Base-by-base conservation (phyloP, 257 asterid species). In the Gentiana dahurica region DNA sequence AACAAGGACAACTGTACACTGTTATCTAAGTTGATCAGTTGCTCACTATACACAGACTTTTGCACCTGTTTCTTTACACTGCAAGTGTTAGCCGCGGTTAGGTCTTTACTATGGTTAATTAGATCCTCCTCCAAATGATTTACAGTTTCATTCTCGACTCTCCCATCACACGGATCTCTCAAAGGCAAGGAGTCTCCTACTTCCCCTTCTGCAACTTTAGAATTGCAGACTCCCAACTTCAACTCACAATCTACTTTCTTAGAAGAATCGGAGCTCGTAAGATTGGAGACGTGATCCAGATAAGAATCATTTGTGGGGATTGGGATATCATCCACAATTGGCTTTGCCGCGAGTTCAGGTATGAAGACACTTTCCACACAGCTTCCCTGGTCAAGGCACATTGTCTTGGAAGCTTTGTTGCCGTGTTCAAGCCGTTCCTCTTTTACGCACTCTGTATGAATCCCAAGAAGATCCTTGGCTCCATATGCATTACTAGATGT, bases 1-100 rank as follows among this genome's bases (percentile, higher is more conserved):
- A 81, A 75, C 81, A 79, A 74, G 75, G 92, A 82, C 65, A 85
- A 69, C 86, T 83, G 81, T 85, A 92, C 99, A 88, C 87, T 83
- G 79, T 74, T 70, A 56, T 71, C 88, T 68, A 86, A 73, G 70
- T 83, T 91, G 76, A 71, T 60, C 58, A 76, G 55, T 52, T 63
- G 54, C 60, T 75, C 70, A 76, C 71, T 81, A 81, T 81, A 79
- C 80, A 77, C 83, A 80, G 63, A 60, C 74, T 75, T 73, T 41
- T 59, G 77, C 48, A 36, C 62, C 38, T 70, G 78, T 69, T 82
- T 77, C 74, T 85, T 91, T 74, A 78, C 72, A 80, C 65, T 63
- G 60, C 74, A 68, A 37, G 64, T 39, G 81, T 77, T 78, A 74
- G 81, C 73, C 73, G 54, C 43, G 61, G 82, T 73, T 57, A 80